A percentile compares a stretch with the other conserved stretches of the same genome.
Evolutionary conservation across 192 early-diverging fungal genomes (phyloP).

Genomic region (Coemansia sp.): DNA sequence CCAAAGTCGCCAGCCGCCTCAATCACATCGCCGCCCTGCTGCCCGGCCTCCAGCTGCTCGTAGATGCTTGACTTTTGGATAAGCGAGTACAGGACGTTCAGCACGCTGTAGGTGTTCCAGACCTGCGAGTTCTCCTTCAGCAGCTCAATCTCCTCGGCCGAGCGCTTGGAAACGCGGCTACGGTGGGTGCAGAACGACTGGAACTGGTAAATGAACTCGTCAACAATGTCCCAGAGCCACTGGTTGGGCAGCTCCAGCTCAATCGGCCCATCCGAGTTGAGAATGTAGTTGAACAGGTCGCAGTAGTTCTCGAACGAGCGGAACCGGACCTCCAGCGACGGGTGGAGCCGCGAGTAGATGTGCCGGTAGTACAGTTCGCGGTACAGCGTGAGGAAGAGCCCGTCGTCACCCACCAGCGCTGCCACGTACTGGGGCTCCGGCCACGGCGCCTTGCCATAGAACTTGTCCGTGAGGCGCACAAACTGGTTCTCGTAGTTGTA

Average conservation of each 20-base stretch:
- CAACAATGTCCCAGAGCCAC: slow-evolving; percentile 99
- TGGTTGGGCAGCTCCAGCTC: slow-evolving; percentile 95
- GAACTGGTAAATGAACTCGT: slow-evolving; percentile 99
- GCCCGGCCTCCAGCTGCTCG: slow-evolving; percentile 86
- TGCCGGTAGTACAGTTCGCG: slow-evolving; percentile 97
- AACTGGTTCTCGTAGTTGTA: slow-evolving; percentile 89
- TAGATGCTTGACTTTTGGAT: slow-evolving; percentile 95
- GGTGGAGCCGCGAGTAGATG: slow-evolving; percentile 89
- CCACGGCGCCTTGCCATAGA: slow-evolving; percentile 86
- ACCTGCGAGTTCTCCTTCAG: slow-evolving; percentile 85
- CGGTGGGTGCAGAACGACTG: slow-evolving; percentile 96
- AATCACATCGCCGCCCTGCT: slow-evolving; percentile 86
- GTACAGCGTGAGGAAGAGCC: slow-evolving; percentile 89
- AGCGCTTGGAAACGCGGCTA: slow-evolving; percentile 79
- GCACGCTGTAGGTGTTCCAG: slow-evolving; percentile 95
- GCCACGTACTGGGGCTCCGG: slow-evolving; percentile 84
- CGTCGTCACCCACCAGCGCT: slow-evolving; percentile 77
- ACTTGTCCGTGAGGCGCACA: slow-evolving; percentile 90
- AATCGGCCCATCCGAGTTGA: slow-evolving; percentile 81
- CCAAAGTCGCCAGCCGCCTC: slow-evolving; percentile 91
- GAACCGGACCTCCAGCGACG: slow-evolving; percentile 87
- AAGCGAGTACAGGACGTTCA: slow-evolving; percentile 94
- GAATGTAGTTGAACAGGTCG: slow-evolving; percentile 94
- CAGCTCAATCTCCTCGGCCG: slow-evolving; percentile 76
- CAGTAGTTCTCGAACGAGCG: slow-evolving; percentile 96